These are phyloP conservation scores for Penicillium flavigenum DNA, from an alignment of 495 filamentous ascomycete genomes.

Conservation along the genomic window DNA sequence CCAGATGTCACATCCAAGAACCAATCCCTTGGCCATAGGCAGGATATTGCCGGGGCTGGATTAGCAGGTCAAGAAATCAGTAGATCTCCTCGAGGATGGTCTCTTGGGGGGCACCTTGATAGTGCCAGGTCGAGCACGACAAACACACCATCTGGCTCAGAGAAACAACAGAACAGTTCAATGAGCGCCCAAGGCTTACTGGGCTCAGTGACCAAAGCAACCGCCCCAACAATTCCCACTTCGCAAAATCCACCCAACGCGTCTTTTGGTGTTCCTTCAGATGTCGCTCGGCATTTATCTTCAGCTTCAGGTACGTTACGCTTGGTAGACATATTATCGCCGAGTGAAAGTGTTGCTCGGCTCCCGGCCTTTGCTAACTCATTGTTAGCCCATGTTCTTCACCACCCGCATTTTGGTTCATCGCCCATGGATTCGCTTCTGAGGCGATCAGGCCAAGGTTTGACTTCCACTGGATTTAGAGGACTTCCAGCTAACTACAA, in stretches of 20 bases:
- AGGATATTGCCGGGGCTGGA: conserved; percentile 47
- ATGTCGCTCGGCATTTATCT: not conserved
- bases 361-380: conserved; percentile 1
- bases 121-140: conserved; percentile 25
- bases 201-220: conserved; percentile 18
- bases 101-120: conserved; percentile 18
- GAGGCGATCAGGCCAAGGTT: conserved; percentile 58
- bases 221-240: conserved; percentile 13
- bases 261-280: not conserved
- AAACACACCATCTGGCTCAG: conserved; percentile 21
- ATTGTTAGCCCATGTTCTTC: conserved; percentile 2
- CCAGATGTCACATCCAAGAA: conserved; percentile 50
- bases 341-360: not conserved
- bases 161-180: conserved; percentile 16
- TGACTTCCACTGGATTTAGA: conserved; percentile 2
- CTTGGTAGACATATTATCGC: not conserved
- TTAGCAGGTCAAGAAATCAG: conserved; percentile 40
- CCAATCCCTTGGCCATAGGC: conserved; percentile 49
- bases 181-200: conserved; percentile 4
- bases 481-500: conserved; percentile 14
- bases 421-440: conserved; percentile 35
- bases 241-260: conserved; percentile 2
- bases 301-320: not conserved
- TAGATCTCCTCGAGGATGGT: conserved; percentile 23
- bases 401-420: conserved; percentile 20